Evolutionary conservation across 495 filamentous ascomycete genomes (phyloP), one percentile per base, ranked within the genome.

Genomic region (Letharia lupina): DNA sequence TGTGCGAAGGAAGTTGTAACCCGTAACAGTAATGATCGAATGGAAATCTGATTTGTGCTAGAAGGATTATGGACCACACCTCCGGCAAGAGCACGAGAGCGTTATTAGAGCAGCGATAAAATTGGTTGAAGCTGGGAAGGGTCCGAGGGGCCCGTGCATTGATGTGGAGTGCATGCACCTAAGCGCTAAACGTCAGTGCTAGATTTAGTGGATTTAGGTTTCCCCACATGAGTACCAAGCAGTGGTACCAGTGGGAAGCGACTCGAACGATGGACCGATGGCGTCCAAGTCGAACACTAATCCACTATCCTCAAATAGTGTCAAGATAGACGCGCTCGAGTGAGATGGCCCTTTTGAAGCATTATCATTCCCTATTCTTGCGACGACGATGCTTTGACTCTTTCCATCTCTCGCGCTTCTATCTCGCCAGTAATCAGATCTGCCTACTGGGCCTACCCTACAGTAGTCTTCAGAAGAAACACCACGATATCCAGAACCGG

Each of bases 361-460:
- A 56, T 61, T 33, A 16, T 23, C 15, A 37, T 57, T 57, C 54
- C 15, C n/a, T 37, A 57, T 37, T 57, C 54, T 61, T 66, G 64
- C 64, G 64, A 66, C 64, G 37, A 66, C 58, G 35, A 64, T 64
- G 62, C 64, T 66, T 66, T 66, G 64, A 66, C 54, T 57, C 33
- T 39, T 57, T 57, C 39, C 58, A 62, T 47, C 59, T 58, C n/a
- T 61, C 54, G 57, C 64, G 59, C 59, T 61, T 61, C 45, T 57
- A 52, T 61, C 20, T 40, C 39, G 44, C 47, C 35, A 54, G 20
- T 66, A 56, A 20, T 56, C 64, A 65, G 42, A 65, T 65, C 54
- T 54, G 7, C 16, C 31, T 56, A 56, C 52, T 31, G 52, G 52
- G 6, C 52, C 28, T 56, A 56, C 31, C 54, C 54, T 57, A 37